Base-by-base conservation (phyloP, 2,329 filamentous ascomycete genomes). In the Alternaria dauci region DNA sequence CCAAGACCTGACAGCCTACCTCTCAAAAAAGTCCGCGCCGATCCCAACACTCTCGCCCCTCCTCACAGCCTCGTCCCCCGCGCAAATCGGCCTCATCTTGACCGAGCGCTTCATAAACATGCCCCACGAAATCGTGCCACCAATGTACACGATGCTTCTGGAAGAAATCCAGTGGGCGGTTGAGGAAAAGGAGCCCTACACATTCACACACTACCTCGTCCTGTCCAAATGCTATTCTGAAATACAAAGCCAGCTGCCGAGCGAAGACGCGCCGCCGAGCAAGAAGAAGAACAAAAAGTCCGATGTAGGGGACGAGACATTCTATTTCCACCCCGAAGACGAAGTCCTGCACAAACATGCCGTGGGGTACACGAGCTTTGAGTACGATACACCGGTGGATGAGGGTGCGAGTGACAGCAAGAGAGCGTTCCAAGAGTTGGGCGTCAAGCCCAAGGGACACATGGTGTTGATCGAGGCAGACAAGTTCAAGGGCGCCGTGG, bases 251-350 rank as follows among this genome's bases (percentile, higher is more conserved):
- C 88, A 87, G 62, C 83, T 98, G 16, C 91, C 94, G 68, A 74
- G 71, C 52, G 74, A 61, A 46, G 78, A 76, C 25, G 71, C 74
- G 65, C 78, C 78, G 41, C 73, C 77, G 46, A 71, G 72, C 51
- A 83, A 79, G 71, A 81, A 80, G 68, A 76, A 78, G 63, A 79
- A 85, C 76, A 44, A 76, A 65, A 61, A 62, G 28, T 55, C 44
- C 52, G 80, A 65, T n/a, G 62, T 36, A 6, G 68, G 63, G 4
- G 67, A 83, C 8, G 86, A 91, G 71, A 83, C 87, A 34, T 96
- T 93, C 80, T 96, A 94, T 80, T 99, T 98, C 83, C 95, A 99
- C 77, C 91, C 93, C 0, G 95, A 99, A 81, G 95, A 99, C 74
- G 95, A 98, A 82, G 87, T 94, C 52, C 81, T 97, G 71, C 88